Conservation (phyloP, 768 basidiomycete genomes). For the Auriscalpium orientale region DNA sequence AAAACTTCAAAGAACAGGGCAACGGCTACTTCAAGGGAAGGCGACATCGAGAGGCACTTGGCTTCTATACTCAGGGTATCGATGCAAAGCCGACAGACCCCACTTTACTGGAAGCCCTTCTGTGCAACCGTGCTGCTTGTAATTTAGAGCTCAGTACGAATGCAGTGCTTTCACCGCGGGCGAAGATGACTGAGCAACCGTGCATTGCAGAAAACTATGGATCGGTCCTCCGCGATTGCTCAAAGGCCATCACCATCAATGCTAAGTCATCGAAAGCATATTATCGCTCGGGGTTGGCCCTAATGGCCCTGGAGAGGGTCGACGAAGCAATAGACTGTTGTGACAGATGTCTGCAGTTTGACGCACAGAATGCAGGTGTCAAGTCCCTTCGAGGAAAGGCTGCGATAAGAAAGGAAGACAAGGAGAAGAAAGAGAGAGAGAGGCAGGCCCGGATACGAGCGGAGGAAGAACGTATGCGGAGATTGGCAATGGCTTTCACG, state of each 20-base stretch:
- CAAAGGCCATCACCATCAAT: slow-evolving; percentile 58
- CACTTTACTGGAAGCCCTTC: slow-evolving; percentile 52
- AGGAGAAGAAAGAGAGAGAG: slow-evolving; percentile 44
- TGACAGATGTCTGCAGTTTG: slow-evolving; percentile 53
- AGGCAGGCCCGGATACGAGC: slow-evolving; percentile 40
- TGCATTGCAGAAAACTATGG: slow-evolving; percentile 71
- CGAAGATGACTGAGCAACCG: not conserved
- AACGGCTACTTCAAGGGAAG: slow-evolving; percentile 91
- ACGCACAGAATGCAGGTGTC: slow-evolving; percentile 49
- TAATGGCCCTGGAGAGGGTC: slow-evolving; percentile 63
- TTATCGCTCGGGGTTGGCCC: slow-evolving; percentile 76
- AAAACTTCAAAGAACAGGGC: slow-evolving; percentile 91
- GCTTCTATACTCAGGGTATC: slow-evolving; percentile 86
- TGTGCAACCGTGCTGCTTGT: slow-evolving; percentile 89
- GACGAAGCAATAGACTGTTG: slow-evolving; percentile 86
- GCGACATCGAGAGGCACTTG: slow-evolving; percentile 77
- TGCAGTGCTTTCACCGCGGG: not conserved
- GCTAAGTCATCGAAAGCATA: slow-evolving; percentile 70
- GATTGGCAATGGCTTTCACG: slow-evolving; percentile 52
- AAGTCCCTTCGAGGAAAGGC: slow-evolving; percentile 41
- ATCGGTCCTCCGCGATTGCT: slow-evolving; percentile 78
- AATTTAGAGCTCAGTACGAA: slow-evolving; percentile 78
- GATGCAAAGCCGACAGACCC: slow-evolving; percentile 72
- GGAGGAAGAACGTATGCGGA: slow-evolving; percentile 44
- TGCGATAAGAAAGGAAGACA: slow-evolving; percentile 37